A percentile compares a stretch with the other conserved stretches of the same genome.
These are phyloP conservation scores for Rhododendron mucronatum DNA, from an alignment of 148 eudicot genomes.

Conservation along the genomic window DNA sequence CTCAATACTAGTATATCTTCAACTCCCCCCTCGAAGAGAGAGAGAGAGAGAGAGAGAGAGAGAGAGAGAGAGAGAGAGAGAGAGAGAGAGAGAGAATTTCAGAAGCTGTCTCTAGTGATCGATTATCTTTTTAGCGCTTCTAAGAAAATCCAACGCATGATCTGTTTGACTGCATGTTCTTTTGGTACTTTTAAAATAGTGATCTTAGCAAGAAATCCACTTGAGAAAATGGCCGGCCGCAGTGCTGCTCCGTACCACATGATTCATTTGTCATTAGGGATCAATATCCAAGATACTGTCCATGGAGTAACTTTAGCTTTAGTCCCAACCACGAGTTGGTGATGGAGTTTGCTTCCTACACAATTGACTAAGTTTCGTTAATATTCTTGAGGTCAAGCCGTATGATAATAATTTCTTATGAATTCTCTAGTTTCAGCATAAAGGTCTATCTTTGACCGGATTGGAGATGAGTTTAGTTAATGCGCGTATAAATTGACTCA, in stretches of 20 bases:
- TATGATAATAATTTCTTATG: no score
- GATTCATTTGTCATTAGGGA: not conserved
- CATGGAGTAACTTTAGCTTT: not conserved
- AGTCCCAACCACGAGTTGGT: not conserved
- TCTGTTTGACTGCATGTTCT: not conserved
- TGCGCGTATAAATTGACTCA: no score
- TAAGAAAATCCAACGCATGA: not conserved
- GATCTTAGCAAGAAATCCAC: not conserved
- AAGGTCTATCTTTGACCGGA: no score
- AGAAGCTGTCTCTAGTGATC: not conserved
- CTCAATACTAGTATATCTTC: not conserved
- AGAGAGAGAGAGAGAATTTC: not conserved
- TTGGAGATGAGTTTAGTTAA: no score
- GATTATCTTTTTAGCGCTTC: not conserved
- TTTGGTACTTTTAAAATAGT: not conserved
- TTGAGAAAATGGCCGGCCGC: constrained; percentile 2
- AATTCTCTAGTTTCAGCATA: rapidly evolving
- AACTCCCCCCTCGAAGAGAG: not conserved
- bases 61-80: not conserved
- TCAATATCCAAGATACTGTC: not conserved
- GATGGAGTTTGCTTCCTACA: not conserved
- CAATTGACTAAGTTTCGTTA: no score
- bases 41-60: not conserved
- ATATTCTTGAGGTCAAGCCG: not conserved
- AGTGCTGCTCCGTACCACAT: not conserved